Percentiles rank a stretch among this genome's conserved stretches.
phyloP scores from a whole-genome alignment of 2,329 filamentous ascomycete species.

The Botrytis pseudocinerea region DNA sequence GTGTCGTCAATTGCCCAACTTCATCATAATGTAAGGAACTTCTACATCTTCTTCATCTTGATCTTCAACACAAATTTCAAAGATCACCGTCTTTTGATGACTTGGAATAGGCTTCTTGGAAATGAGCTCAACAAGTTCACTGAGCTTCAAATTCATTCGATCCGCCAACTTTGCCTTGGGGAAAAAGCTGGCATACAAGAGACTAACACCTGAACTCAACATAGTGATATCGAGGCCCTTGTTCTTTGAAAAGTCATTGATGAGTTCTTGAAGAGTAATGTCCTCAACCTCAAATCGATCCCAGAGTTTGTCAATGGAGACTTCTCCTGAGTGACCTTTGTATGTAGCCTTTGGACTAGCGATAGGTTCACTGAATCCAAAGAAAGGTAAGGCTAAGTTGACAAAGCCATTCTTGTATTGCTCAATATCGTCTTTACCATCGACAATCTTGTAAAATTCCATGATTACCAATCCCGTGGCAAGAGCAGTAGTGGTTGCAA shows the following conservation, averaged over 20 bases:
- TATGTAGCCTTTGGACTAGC: constrained; percentile 92
- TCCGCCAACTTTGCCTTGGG: constrained; percentile 76
- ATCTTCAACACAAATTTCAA: constrained; percentile 93
- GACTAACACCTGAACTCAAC: constrained; percentile 95
- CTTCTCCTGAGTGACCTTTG: constrained; percentile 73
- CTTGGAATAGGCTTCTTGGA: constrained; percentile 89
- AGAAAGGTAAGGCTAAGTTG: constrained; percentile 94
- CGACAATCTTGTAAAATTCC: constrained; percentile 94
- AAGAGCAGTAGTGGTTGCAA: constrained; percentile 93
- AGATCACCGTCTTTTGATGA: constrained; percentile 94
- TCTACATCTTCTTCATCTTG: constrained; percentile 89
- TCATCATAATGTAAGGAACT: constrained; percentile 94
- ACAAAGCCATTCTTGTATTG: constrained; percentile 99
- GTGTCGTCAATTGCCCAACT: constrained; percentile 43
- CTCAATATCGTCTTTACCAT: constrained; percentile 94
- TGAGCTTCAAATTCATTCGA: constrained; percentile 78
- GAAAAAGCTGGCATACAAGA: constrained; percentile 94
- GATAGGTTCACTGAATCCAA: constrained; percentile 97
- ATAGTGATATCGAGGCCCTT: constrained; percentile 81
- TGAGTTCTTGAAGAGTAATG: constrained; percentile 79
- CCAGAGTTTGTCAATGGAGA: constrained; percentile 94
- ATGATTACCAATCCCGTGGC: constrained; percentile 91
- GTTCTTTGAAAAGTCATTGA: constrained; percentile 74
- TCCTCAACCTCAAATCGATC: constrained; percentile 91
- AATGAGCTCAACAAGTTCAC: constrained; percentile 81